Base-by-base conservation (phyloP, 257 asterid genomes). In the Handroanthus guayacan region DNA sequence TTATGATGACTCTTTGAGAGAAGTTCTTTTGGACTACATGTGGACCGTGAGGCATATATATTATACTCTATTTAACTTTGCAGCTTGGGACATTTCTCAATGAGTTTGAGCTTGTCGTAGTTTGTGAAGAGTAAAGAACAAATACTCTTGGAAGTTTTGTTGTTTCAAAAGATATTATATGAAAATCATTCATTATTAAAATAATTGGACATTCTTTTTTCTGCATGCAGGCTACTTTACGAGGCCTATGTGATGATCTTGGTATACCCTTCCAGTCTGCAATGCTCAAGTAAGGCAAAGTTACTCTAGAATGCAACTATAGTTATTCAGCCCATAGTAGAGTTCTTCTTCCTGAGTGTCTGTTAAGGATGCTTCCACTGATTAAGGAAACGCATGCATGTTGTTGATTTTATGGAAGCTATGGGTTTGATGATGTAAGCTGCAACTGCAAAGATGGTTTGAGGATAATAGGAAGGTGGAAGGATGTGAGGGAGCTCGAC, bases 271-370 rank as follows among this genome's bases (percentile, higher is more conserved):
- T 90, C 82, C 89, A 88, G 85, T 80, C 78, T 73, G 75, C 89
- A 72, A 88, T 90, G 96, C 94, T 90, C 76, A 84, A 85, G 96
- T 90, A 89, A 87, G 89, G 63, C 43, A 74, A 74, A 81, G 17
- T 43, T 18, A 62, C 39, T 20, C 38, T 20, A 41, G 31, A 61
- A 56, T 62, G 64, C 69, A 51, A 48, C 10, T 72, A 34, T 9
- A 45, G 9, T 54, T 47, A 55, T 69, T 54, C 76, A 16, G 31
- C 54, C 39, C 14, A 58, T 8, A 48, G 34, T n/a, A 31, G 36
- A 48, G 72, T 57, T 63, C 48, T 64, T 31, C 55, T 45, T 66
- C 44, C 14, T 44, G 45, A 66, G 72, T 45, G 31, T 72, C 58
- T 60, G 56, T 50, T 41, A 48, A 39, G 60, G 39, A 67, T 5